Evolutionary conservation across 306 rosid species (phyloP).

Genomic region (Purshia tridentata): DNA sequence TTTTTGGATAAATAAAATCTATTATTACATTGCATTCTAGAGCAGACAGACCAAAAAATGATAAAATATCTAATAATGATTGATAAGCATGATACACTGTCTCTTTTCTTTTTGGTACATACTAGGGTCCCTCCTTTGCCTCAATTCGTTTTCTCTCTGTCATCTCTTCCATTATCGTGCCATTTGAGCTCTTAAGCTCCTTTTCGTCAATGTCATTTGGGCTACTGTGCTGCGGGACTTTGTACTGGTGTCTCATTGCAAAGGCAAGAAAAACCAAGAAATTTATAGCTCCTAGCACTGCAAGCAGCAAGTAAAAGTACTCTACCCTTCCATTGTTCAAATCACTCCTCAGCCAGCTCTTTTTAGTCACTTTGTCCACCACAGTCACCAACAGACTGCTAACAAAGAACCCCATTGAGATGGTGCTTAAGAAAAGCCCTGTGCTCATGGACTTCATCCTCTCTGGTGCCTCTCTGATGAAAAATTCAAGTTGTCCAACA

Average conservation of each 20-base stretch:
- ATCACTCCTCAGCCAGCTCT: conserved; percentile 73
- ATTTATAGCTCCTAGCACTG: conserved; percentile 60
- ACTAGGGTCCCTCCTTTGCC: conserved; percentile 53
- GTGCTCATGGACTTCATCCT: conserved; percentile 98
- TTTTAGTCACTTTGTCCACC: conserved; percentile 64
- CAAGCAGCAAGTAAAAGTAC: conserved; percentile 76
- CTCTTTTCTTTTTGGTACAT: background rate
- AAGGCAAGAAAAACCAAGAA: conserved; percentile 58
- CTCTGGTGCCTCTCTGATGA: conserved; percentile 94
- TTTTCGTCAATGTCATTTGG: conserved; percentile 34
- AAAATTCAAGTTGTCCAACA: conserved; percentile 95
- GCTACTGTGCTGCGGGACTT: conserved; percentile 37
- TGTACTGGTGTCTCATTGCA: conserved; percentile 76
- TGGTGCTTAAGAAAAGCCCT: conserved; percentile 73
- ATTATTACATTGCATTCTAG: conserved; percentile 13
- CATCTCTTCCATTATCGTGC: conserved; percentile 32
- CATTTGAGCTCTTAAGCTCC: conserved; percentile 50
- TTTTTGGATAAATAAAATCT: background rate
- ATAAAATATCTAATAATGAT: conserved; percentile 17
- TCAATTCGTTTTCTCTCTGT: conserved; percentile 32
- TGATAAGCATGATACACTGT: conserved; percentile 13
- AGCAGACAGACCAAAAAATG: conserved; percentile 1
- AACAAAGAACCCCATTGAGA: conserved; percentile 88
- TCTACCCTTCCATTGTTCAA: conserved; percentile 59
- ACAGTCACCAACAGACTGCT: conserved; percentile 76